These are phyloP conservation scores for Phytophthora colocasiae DNA, from an alignment of 352 stramenopile species.

Conservation along the genomic window DNA sequence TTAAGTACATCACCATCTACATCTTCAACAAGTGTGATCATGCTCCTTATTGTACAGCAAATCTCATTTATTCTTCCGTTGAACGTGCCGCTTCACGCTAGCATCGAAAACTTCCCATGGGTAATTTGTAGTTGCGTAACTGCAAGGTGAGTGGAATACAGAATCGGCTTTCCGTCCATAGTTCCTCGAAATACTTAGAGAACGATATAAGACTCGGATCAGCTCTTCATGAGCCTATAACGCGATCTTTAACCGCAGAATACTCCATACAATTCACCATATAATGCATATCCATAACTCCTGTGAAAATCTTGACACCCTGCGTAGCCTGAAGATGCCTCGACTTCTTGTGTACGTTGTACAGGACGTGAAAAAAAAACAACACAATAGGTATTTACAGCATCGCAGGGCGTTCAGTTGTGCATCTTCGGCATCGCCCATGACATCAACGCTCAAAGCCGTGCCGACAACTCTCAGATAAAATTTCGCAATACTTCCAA, in stretches of 20 bases:
- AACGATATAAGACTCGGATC: background rate
- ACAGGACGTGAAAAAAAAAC: background rate
- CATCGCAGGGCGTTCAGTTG: background rate
- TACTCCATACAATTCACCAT: slow-evolving; percentile 1
- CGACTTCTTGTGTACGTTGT: slow-evolving; percentile 12
- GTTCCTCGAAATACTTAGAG: slow-evolving; percentile 10
- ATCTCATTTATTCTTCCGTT: slow-evolving; percentile 2
- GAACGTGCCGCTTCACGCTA: slow-evolving; percentile 9
- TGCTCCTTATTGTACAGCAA: slow-evolving; percentile 9
- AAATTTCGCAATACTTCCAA: background rate
- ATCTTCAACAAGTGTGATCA: slow-evolving; percentile 10
- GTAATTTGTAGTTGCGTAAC: slow-evolving; percentile 17
- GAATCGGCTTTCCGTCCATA: slow-evolving; percentile 14
- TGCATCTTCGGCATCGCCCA: slow-evolving; percentile 2
- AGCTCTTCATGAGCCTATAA: background rate
- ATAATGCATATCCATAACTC: slow-evolving; percentile 13
- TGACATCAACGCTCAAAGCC: background rate
- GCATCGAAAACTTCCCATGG: slow-evolving; percentile 11
- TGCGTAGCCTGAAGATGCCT: too few relatives aligned
- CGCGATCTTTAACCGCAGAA: slow-evolving; percentile 4
- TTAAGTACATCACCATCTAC: slow-evolving; percentile 2
- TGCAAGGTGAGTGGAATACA: slow-evolving; percentile 12
- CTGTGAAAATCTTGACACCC: background rate
- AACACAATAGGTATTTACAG: slow-evolving; percentile 3
- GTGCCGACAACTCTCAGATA: background rate